Percentiles rank a stretch among this genome's conserved stretches.
Evolutionary conservation across 2,329 filamentous ascomycete genomes (phyloP).

Genomic region (Macrophomina phaseolina): DNA sequence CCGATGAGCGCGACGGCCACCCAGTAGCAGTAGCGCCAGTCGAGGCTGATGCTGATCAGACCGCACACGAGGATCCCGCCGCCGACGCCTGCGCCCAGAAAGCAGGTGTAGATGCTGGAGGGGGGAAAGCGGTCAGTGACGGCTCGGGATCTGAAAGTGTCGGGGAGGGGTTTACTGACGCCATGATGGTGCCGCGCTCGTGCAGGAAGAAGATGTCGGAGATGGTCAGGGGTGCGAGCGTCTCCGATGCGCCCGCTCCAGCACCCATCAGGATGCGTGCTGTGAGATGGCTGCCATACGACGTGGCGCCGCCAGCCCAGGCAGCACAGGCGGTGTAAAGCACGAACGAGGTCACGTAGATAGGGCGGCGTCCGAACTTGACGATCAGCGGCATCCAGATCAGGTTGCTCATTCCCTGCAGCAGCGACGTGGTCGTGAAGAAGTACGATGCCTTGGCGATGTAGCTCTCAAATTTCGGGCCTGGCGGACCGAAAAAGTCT

Average conservation of each 20-base stretch:
- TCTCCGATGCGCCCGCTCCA: constrained; percentile 60
- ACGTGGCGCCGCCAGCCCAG: constrained; percentile 33
- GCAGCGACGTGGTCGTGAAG: constrained; percentile 58
- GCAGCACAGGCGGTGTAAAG: constrained; percentile 33
- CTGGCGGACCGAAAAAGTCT: constrained; percentile 49
- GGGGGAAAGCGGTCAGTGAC: background rate
- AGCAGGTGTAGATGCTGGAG: constrained; percentile 35
- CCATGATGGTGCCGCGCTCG: constrained; percentile 60
- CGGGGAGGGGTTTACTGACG: constrained; percentile 38
- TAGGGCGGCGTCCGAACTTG: constrained; percentile 45
- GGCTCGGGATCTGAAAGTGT: background rate
- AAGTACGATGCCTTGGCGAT: constrained; percentile 58
- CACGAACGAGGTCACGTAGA: constrained; percentile 38
- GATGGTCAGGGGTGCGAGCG: constrained; percentile 56
- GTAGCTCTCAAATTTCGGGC: constrained; percentile 38
- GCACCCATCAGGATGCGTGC: constrained; percentile 60
- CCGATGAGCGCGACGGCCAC: constrained; percentile 59
- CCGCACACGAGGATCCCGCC: constrained; percentile 43
- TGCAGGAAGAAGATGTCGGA: constrained; percentile 64
- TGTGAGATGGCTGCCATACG: constrained; percentile 41
- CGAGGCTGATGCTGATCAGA: constrained; percentile 55
- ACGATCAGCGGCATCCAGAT: constrained; percentile 48
- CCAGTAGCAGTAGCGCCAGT: constrained; percentile 61
- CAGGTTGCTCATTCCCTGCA: constrained; percentile 51
- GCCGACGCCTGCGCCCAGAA: constrained; percentile 36